Base-by-base conservation (phyloP, 2,329 filamentous ascomycete genomes). In the Neofusicoccum sp. region DNA sequence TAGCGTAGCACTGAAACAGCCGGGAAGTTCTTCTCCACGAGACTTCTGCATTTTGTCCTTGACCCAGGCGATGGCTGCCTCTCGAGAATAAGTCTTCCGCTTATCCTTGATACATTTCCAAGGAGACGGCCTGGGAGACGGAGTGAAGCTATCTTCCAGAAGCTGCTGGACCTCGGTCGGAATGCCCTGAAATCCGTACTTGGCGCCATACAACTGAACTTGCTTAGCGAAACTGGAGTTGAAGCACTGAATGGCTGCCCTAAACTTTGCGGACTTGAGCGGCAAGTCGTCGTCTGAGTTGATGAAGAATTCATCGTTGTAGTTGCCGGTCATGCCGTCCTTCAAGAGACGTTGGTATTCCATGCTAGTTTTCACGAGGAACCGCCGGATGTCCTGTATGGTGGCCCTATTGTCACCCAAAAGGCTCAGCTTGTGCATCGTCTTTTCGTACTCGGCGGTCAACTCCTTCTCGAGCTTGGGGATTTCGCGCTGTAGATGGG, bases 1-100 rank as follows among this genome's bases (percentile, higher is more conserved):
- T 11, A 89, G 73, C 58, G 84, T 68, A 0, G 86, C 81, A 62
- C 86, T 86, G 70, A 85, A 87, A 0, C 76, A 83, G 0, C 86
- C 84, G 0, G 84, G 83, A 0, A 89, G 71, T 67, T 89, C 86
- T 4, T 80, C 72, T 0, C 80, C 82, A 30, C 84, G 76, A 4
- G 71, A 79, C 38, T 73, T 72, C 28, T 70, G 63, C 53, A 84
- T 70, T 1, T 78, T 71, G 0, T 68, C 62, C 41, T 73, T 58
- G 3, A 81, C 75, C 63, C 79, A 74, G 0, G 69, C 44, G 3
- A 84, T 69, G 44, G 75, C 80, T 6, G 77, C 68, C 8, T 69
- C 61, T 44, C 76, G 72, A 0, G 69, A 72, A 0, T 74, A 11
- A 2, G 26, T 44, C n/a, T 65, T 69, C 31, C 60, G 69, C 40